phyloP scores from a whole-genome alignment of 2,329 filamentous ascomycete species.

The Exserohilum rostratum region DNA sequence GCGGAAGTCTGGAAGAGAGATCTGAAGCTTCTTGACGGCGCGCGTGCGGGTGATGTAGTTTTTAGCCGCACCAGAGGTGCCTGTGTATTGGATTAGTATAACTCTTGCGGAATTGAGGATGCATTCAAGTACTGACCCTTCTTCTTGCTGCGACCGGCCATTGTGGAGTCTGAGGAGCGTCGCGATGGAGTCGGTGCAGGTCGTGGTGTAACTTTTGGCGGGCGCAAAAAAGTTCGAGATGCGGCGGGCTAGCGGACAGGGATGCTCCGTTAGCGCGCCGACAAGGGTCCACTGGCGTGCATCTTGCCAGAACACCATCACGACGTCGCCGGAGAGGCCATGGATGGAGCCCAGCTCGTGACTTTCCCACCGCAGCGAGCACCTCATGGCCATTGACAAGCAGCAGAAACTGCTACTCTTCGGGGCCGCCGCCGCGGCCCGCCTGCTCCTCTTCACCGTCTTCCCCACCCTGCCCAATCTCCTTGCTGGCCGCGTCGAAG shows the following conservation, averaged over 20 bases:
- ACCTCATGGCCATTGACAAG: constrained; percentile 51
- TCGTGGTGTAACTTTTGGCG: constrained; percentile 15
- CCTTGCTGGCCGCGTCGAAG: constrained; percentile 88
- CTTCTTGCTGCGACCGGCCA: constrained; percentile 51
- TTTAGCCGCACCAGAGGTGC: constrained; percentile 88
- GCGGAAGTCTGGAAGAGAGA: constrained; percentile 95
- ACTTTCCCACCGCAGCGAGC: constrained; percentile 6
- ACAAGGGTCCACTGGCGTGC: constrained; percentile 22
- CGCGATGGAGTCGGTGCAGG: constrained; percentile 10
- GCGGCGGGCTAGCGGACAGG: constrained; percentile 26
- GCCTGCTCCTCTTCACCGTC: constrained; percentile 77
- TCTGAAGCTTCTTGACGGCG: constrained; percentile 95
- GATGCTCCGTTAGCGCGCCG: constrained; percentile 27
- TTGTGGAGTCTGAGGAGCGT: constrained; percentile 21
- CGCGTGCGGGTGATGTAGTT: constrained; percentile 98
- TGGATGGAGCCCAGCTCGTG: constrained; percentile 23
- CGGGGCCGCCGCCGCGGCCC: constrained; percentile 74
- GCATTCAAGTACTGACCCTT: constrained; percentile 64
- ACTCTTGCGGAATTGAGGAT: fast-evolving
- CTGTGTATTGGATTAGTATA: constrained; percentile 48
- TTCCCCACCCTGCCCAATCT: constrained; percentile 86
- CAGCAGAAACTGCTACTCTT: constrained; percentile 72
- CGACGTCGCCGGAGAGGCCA: constrained; percentile 6
- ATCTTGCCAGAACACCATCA: constrained; percentile 14
- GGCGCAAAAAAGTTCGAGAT: constrained; percentile 43